Conservation (phyloP, 1,284 basidiomycete species). For the Boletellus deceptivus region DNA sequence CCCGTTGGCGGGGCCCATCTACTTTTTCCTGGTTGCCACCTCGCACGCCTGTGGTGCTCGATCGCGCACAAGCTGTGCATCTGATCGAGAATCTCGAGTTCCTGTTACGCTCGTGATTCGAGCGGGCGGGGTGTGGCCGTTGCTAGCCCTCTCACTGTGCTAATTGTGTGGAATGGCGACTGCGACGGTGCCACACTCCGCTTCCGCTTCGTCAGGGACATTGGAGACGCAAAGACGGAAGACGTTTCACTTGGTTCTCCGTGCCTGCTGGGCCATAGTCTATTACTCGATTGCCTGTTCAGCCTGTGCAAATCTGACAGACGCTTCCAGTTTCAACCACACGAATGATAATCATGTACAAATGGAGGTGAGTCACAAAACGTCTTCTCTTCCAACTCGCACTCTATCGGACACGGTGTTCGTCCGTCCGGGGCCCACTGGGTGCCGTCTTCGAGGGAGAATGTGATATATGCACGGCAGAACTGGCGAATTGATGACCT, state of each 20-base stretch:
- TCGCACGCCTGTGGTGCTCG: slow-evolving; percentile 3
- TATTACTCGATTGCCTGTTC: background rate
- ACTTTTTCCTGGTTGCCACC: slow-evolving; percentile 12
- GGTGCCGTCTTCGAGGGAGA: slow-evolving; percentile 1
- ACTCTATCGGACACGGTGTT: slow-evolving; percentile 20
- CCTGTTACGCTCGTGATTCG: slow-evolving; percentile 10
- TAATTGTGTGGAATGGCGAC: slow-evolving; percentile 11
- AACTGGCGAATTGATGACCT: slow-evolving; percentile 12
- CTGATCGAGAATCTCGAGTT: slow-evolving; percentile 21
- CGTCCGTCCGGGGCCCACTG: background rate
- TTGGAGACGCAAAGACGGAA: background rate
- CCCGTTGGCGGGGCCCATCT: slow-evolving; percentile 8
- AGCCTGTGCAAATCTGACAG: slow-evolving; percentile 11
- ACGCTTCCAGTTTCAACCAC: slow-evolving; percentile 75
- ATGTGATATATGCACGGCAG: no score
- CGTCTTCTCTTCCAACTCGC: slow-evolving; percentile 20
- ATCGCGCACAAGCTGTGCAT: slow-evolving; percentile 15
- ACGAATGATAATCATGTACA: slow-evolving; percentile 70
- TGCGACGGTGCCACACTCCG: slow-evolving; percentile 1
- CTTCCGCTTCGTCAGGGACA: slow-evolving; percentile 1
- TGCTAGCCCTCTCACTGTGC: slow-evolving; percentile 15
- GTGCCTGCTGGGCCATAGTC: background rate
- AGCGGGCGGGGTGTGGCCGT: slow-evolving; percentile 19
- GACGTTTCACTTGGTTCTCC: background rate
- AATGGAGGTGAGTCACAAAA: slow-evolving; percentile 55